Evolutionary conservation across 139 green algal species (phyloP), one percentile per base, ranked within the genome.

Genomic region (Cymbomonas tetramitiformis): DNA sequence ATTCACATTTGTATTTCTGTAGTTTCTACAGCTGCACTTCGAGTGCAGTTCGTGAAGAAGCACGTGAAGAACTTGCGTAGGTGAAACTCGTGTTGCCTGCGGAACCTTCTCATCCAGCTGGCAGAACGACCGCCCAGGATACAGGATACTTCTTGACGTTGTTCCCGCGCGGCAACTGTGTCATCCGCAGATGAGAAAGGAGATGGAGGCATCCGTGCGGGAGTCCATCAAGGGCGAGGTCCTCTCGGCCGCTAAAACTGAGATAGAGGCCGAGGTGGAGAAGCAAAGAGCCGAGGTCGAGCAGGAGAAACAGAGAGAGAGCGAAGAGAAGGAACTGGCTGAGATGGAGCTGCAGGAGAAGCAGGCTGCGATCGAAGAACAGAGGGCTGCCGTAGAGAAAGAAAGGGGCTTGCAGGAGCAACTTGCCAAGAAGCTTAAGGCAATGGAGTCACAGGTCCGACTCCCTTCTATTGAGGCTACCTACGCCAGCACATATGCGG

Each of bases 231-330:
- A 77, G 28, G 66, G 48, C n/a, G 62, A 72, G 15, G 56, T 67
- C 28, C 65, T 75, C 34, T 70, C 73, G 2, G 70, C 79, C 48
- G 65, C 64, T 5, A 34, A 68, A n/a, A 73, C 73, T 5, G 31
- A 46, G 2, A 40, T 32, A 10, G 56, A 79, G 68, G 62, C 79
- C 2, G 70, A 73, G 56, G 66, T 59, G 48, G n/a, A 25, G n/a
- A 25, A 24, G n/a, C 29, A 33, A 24, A 54, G 31, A 54, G 31
- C 46, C n/a, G 46, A 54, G 46, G n/a, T 33, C 46, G 24, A 54
- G 24, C n/a, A 24, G 24, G 46, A 54, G 46, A 54, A 15, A 28
- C 23, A 54, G 46, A 23, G 24, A 25, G n/a, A 33, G 46, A 19
- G n/a, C 3, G 24, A 54, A 25, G n/a, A n/a, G 21, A 24, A 24